Percentiles rank a stretch among this genome's conserved stretches.
These are phyloP conservation scores for Geotrichum europaeum DNA, from an alignment of 1,139 yeast species.

Conservation along the genomic window DNA sequence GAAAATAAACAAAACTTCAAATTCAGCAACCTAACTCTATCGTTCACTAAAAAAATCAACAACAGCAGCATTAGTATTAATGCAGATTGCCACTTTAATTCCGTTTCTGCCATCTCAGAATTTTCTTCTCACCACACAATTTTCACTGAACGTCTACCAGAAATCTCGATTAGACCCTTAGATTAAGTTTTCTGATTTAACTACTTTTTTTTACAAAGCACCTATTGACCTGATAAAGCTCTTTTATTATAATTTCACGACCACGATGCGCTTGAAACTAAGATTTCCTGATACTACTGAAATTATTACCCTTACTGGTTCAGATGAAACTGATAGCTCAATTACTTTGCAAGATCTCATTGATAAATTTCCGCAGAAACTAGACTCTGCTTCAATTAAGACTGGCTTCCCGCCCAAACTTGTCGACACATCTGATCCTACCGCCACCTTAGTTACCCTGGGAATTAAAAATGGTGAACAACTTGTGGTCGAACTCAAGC, in stretches of 20 bases:
- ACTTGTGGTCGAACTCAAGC: conserved; percentile 35
- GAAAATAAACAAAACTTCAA: too few species aligned
- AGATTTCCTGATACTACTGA: conserved; percentile 11
- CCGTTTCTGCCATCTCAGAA: too few species aligned
- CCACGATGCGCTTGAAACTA: conserved; percentile 14
- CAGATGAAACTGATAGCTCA: conserved; percentile 24
- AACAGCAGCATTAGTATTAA: too few species aligned
- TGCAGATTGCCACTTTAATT: too few species aligned
- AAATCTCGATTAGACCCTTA: too few species aligned
- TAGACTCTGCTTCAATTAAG: conserved; percentile 34
- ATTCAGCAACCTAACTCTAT: too few species aligned
- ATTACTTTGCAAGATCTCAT: conserved; percentile 29
- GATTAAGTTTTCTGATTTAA: too few species aligned
- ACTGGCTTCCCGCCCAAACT: conserved; percentile 59
- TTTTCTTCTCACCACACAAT: too few species aligned
- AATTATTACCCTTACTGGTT: conserved; percentile 6
- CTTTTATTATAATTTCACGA: background rate
- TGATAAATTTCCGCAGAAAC: conserved; percentile 10
- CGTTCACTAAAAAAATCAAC: too few species aligned
- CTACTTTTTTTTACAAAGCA: background rate
- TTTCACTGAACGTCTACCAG: too few species aligned
- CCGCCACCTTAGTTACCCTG: conserved; percentile 34
- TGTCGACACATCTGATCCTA: conserved; percentile 33
- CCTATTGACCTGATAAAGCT: too few species aligned
- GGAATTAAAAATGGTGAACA: conserved; percentile 58